These are phyloP conservation scores for Rhynchosporium graminicola DNA, from an alignment of 2,329 filamentous ascomycete genomes.

Conservation along the genomic window DNA sequence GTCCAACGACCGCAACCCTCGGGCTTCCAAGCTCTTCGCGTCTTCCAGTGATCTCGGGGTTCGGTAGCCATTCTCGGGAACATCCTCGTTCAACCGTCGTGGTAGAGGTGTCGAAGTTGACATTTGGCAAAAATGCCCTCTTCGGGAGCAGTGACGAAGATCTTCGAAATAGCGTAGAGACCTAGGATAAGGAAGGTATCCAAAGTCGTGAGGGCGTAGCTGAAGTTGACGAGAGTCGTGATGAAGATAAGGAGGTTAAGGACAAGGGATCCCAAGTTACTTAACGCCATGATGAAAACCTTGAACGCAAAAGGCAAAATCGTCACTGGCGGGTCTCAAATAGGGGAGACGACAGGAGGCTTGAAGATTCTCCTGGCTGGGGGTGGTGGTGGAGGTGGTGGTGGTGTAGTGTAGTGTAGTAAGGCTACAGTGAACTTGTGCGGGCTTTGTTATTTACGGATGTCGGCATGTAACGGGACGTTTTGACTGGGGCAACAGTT, in stretches of 20 bases:
- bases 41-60: conserved; percentile 38
- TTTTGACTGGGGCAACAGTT: too few species aligned
- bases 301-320: background rate
- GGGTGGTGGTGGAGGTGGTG: too few species aligned
- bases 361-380: background rate
- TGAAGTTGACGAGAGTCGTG: conserved; percentile 55
- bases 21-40: conserved; percentile 15
- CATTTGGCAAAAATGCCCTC: conserved; percentile 45
- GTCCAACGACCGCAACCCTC: conserved; percentile 40
- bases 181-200: conserved; percentile 50
- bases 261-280: conserved; percentile 53
- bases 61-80: conserved; percentile 41
- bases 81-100: conserved; percentile 28
- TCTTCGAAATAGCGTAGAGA: conserved; percentile 52
- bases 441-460: too few species aligned
- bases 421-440: too few species aligned
- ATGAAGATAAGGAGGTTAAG: conserved; percentile 55
- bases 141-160: conserved; percentile 51
- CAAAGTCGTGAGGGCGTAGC: conserved; percentile 51
- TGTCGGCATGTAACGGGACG: too few species aligned
- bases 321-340: background rate
- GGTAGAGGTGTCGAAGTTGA: conserved; percentile 37
- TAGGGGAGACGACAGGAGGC: background rate
- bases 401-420: too few species aligned
- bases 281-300: conserved; percentile 49